Conservation (phyloP, 768 basidiomycete genomes). For the Russula abietina region DNA sequence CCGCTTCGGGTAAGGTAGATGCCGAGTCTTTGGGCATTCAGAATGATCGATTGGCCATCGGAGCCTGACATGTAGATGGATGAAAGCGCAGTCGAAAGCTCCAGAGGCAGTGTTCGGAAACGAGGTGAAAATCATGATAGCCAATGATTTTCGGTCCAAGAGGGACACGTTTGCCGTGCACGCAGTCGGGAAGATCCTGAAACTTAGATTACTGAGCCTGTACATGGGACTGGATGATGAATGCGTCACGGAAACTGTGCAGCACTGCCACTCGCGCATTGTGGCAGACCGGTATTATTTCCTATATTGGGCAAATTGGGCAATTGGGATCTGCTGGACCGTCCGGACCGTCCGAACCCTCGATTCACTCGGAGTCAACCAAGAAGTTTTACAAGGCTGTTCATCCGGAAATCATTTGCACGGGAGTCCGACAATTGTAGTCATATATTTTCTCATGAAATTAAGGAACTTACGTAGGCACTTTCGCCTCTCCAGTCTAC, state of each 20-base stretch:
- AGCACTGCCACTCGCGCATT: neutral
- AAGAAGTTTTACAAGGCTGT: constrained; percentile 20
- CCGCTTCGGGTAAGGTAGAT: constrained; percentile 16
- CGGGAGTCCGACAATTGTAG: neutral
- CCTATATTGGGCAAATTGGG: neutral
- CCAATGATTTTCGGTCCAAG: neutral
- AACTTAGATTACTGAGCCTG: neutral
- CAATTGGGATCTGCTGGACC: neutral
- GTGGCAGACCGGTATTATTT: constrained; percentile 9
- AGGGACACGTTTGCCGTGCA: neutral
- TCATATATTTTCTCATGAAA: neutral
- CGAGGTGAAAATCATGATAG: neutral
- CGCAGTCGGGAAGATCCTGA: constrained; percentile 6
- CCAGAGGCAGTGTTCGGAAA: constrained; percentile 14
- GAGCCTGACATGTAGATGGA: constrained; percentile 7
- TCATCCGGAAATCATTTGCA: constrained; percentile 11
- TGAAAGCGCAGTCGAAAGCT: constrained; percentile 9
- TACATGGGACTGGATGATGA: neutral
- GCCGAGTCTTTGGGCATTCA: constrained; percentile 1
- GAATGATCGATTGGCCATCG: constrained; percentile 13
- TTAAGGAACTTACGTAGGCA: neutral
- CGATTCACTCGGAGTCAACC: neutral
- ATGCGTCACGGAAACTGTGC: neutral
- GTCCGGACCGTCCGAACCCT: neutral
- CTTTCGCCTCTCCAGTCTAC: neutral